Evolutionary conservation across 2,329 filamentous ascomycete species (phyloP), one percentile per base, ranked within the genome.

Genomic region (Cytospora mali): DNA sequence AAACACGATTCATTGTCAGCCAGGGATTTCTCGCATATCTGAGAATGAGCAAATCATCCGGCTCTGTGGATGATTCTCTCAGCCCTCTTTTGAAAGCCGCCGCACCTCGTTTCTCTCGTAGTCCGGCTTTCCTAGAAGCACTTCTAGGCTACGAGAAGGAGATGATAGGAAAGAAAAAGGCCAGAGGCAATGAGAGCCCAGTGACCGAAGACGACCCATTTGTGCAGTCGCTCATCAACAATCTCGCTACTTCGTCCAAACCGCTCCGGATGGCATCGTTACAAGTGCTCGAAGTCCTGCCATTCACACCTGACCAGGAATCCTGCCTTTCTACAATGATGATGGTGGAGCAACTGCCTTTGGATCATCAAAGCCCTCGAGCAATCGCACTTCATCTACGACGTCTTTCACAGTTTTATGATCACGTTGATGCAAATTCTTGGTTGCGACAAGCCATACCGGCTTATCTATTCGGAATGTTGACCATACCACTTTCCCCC

Each of bases 351-450:
- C 84, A 92, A 66, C 91, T 88, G 6, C 88, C 91, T 0, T 76
- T 96, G n/a, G 86, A 85, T 53, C 80, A 97, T 4, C 86, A 93
- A 62, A 92, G 89, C 55, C 85, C 87, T 56, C 86, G 95, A 61
- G 86, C 86, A 21, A 85, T 97, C 35, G 89, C 91, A 2, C 96
- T 97, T 84, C 88, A 94, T 66, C 84, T 97, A 59, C 89, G 94
- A 53, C 93, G 92, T 70, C 81, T 97, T 50, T 81, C 88, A 16
- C 77, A 82, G 59, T 76, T 76, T 31, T 96, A 95, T 72, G 76
- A 83, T 6, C 79, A 83, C 27, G 72, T 88, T 11, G 78, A 80
- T 48, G 77, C 84, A 2, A 81, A 84, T 42, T 84, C 84, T 1
- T 91, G 89, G 85, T 77, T 96, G 67, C 81, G 84, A 63, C 82